Evolutionary conservation across 768 basidiomycete species (phyloP).

Genomic region (Leccinellum rugosiceps): DNA sequence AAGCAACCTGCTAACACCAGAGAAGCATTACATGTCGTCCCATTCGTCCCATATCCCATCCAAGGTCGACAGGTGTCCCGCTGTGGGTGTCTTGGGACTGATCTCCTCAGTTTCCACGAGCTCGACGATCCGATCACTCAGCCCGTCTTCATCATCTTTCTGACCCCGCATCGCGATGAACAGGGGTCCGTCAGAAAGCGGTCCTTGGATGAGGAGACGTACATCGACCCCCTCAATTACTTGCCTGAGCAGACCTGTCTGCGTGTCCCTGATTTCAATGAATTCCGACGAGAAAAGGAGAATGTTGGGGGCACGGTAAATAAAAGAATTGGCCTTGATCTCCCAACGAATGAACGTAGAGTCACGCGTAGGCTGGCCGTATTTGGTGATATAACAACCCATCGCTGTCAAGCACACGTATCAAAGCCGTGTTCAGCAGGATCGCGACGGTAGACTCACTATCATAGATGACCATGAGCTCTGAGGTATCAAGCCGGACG

Average conservation of each 20-base stretch:
- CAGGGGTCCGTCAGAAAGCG: constrained; percentile 40
- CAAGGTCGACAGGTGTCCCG: constrained; percentile 8
- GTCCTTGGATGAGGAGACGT: constrained; percentile 52
- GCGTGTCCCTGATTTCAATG: constrained; percentile 67
- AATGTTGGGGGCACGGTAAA: constrained; percentile 57
- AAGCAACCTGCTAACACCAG: not conserved
- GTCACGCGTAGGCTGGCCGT: constrained; percentile 61
- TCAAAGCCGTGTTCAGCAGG: not conserved
- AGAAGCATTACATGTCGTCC: constrained; percentile 48
- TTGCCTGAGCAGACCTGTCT: constrained; percentile 70
- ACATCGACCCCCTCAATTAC: constrained; percentile 76
- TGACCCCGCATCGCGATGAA: constrained; percentile 63
- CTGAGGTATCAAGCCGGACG: constrained; percentile 48
- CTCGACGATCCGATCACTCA: constrained; percentile 64
- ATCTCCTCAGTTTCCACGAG: constrained; percentile 67
- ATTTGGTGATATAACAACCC: constrained; percentile 73
- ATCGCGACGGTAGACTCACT: constrained; percentile 40
- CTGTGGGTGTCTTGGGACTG: constrained; percentile 32
- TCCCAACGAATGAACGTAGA: constrained; percentile 77
- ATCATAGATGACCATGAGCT: constrained; percentile 73
- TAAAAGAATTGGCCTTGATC: constrained; percentile 58
- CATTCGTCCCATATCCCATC: constrained; percentile 65
- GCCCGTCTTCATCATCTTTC: constrained; percentile 53
- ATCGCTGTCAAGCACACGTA: constrained; percentile 44
- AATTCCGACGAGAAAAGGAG: constrained; percentile 73